These are phyloP conservation scores for Cyberlindnera maclurae DNA, from an alignment of 805 yeast species.

Conservation along the genomic window DNA sequence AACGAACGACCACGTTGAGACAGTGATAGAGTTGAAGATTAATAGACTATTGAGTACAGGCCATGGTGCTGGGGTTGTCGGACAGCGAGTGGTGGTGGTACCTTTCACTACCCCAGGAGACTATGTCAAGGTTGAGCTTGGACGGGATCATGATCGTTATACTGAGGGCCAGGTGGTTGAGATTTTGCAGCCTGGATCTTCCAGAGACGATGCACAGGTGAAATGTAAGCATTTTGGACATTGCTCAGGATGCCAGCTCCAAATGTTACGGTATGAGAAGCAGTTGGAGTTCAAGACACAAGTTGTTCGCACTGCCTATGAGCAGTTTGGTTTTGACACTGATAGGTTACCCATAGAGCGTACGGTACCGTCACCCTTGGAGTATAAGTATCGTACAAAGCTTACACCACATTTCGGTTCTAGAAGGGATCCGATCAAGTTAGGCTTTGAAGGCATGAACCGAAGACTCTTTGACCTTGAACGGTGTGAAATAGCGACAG, in stretches of 20 bases:
- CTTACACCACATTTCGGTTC: slow-evolving; percentile 93
- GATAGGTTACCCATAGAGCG: slow-evolving; percentile 44
- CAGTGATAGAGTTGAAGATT: slow-evolving; percentile 29
- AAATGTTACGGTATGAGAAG: slow-evolving; percentile 60
- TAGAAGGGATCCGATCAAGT: slow-evolving; percentile 45
- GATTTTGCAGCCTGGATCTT: slow-evolving; percentile 34
- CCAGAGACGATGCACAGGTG: slow-evolving; percentile 49
- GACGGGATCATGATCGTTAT: slow-evolving; percentile 63
- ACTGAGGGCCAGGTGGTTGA: slow-evolving; percentile 66
- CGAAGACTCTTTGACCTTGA: slow-evolving; percentile 67
- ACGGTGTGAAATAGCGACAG: slow-evolving; percentile 84
- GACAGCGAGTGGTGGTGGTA: slow-evolving; percentile 49
- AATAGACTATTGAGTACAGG: slow-evolving; percentile 54
- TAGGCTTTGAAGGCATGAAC: slow-evolving; percentile 67
- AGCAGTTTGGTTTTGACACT: slow-evolving; percentile 55
- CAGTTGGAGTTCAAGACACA: slow-evolving; percentile 66
- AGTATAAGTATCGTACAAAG: slow-evolving; percentile 77
- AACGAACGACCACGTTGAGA: slow-evolving; percentile 4
- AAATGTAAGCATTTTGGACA: slow-evolving; percentile 71
- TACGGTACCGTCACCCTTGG: slow-evolving; percentile 70
- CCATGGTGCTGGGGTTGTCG: slow-evolving; percentile 43
- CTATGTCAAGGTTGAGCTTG: slow-evolving; percentile 55
- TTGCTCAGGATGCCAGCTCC: slow-evolving; percentile 94
- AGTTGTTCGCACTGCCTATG: slow-evolving; percentile 75
- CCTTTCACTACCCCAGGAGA: slow-evolving; percentile 90